Base-by-base conservation (phyloP, 2,329 filamentous ascomycete species). In the Rhytidhysteron rufulum region DNA sequence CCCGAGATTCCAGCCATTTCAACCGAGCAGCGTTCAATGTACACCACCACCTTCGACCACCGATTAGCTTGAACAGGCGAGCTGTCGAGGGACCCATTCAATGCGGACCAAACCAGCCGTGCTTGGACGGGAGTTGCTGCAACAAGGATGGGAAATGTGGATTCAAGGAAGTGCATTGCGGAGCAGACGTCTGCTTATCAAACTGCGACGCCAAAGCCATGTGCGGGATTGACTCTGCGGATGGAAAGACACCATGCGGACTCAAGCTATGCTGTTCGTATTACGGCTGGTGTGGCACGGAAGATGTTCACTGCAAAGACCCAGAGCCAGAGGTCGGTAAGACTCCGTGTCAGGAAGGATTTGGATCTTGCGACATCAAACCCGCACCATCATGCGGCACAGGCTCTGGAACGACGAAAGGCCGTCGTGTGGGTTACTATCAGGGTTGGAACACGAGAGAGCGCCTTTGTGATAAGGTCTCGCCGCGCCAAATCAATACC, bases 351-450 rank as follows among this genome's bases (percentile, higher is more conserved):
- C 65, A 68, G 27, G 11, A 48, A 36, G 60, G 56, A 13, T 68
- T 57, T 45, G 67, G 67, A 5, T 48, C 39, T 2, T 70, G 66
- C 39, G 17, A 51, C 24, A 43, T 50, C 3, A 40, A 53, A 8
- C 20, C 40, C 1, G 18, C 55, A 1, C 56, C 57, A 7, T 41
- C 48, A 0, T 69, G 64, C 39, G 47, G 44, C 21, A 27, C 37
- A 7, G 44, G 40, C 3, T 43, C 32, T 8, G 45, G 51, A 1
- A 52, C 53, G 4, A 41, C 58, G 9, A 48, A 48, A 6, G 57
- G 58, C 9, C 54, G 68, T 1, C 57, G 41, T 4, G 51, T 69
- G 15, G 66, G 55, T 2, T 69, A 69, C 47, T 70, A 66, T 40
- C 60, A 65, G 42, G 45, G 48, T 30, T 53, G 33, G 19, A 35